Evolutionary conservation across 306 rosid species (phyloP).

Genomic region (Dalbergia cultrata): DNA sequence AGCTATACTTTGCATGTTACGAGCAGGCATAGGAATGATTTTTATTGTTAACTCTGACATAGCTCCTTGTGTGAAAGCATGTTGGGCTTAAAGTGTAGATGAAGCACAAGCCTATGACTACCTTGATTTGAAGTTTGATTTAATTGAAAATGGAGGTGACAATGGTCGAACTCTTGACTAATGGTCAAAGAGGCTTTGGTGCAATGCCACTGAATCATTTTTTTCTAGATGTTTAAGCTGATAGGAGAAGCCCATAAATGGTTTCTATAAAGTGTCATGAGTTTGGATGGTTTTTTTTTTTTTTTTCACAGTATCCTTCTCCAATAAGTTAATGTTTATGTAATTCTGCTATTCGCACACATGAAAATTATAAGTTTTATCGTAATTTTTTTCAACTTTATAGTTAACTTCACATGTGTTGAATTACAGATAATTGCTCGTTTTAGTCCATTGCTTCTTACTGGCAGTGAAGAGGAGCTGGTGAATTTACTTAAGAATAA

Average conservation of each 20-base stretch:
- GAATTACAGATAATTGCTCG: constrained; percentile 89
- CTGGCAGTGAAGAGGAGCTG: constrained; percentile 84
- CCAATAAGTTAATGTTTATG: not conserved
- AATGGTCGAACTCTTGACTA: constrained; percentile 3
- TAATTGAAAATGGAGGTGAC: constrained; percentile 13
- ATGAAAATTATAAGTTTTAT: constrained; percentile 28
- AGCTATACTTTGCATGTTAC: not conserved
- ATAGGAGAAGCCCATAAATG: constrained; percentile 9
- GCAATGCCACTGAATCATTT: not conserved
- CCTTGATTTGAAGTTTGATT: not conserved
- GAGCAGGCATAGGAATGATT: constrained; percentile 2
- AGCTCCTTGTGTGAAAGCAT: not conserved
- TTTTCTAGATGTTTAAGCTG: constrained; percentile 22
- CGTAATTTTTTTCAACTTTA: constrained; percentile 9
- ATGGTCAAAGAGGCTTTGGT: constrained; percentile 24
- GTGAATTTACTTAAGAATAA: constrained; percentile 83
- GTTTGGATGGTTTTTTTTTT: constrained; percentile 24
- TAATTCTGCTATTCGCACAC: constrained; percentile 28
- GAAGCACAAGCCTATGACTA: not conserved
- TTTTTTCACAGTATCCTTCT: not conserved
- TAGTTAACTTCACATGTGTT: constrained; percentile 28
- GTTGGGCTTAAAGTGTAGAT: constrained; percentile 22
- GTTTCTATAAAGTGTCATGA: constrained; percentile 18
- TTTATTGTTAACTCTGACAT: constrained; percentile 14
- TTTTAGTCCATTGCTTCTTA: constrained; percentile 81